Percentiles rank a stretch among this genome's conserved stretches.
These are phyloP conservation scores for Monosporascus sp. DNA, from an alignment of 2,329 filamentous ascomycete genomes.

Conservation along the genomic window DNA sequence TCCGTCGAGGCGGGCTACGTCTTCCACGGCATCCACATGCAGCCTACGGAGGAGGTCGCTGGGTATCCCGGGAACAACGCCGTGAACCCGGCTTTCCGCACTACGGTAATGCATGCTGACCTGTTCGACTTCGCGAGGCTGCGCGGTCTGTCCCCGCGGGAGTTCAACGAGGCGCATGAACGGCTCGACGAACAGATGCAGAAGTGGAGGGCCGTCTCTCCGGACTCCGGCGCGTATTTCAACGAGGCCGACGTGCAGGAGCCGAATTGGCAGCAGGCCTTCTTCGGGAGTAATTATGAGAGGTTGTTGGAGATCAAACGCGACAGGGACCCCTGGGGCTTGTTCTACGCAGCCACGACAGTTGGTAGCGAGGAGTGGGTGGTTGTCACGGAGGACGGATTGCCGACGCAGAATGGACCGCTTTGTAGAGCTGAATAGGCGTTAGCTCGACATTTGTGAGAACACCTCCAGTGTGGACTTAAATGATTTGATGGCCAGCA, in stretches of 20 bases:
- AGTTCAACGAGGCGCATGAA: conserved; percentile 14
- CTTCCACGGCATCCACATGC: conserved; percentile 28
- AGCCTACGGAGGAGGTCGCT: conserved; percentile 22
- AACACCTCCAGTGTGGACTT: too few species aligned
- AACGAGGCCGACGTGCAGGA: conserved; percentile 48
- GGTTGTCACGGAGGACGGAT: conserved; percentile 17
- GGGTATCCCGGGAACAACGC: conserved; percentile 28
- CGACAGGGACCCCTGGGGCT: conserved; percentile 25
- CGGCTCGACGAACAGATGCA: conserved; percentile 18
- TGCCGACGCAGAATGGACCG: conserved; percentile 30
- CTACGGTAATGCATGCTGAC: conserved; percentile 27
- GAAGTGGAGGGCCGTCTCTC: conserved; percentile 27
- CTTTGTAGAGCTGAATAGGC: conserved; percentile 24
- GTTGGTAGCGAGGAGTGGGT: conserved; percentile 1
- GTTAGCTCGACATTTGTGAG: background rate
- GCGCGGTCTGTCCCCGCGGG: conserved; percentile 15
- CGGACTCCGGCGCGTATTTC: conserved; percentile 39
- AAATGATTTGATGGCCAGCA: too few species aligned
- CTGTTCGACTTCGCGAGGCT: conserved; percentile 16
- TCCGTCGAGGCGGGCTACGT: conserved; percentile 31
- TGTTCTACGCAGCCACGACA: conserved; percentile 1
- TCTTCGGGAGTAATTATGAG: conserved; percentile 42
- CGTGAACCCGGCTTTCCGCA: conserved; percentile 40
- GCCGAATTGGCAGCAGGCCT: conserved; percentile 37
- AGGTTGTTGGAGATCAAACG: conserved; percentile 39